Evolutionary conservation across 192 early-diverging fungal genomes (phyloP), one percentile per base, ranked within the genome.

Genomic region (Rhizophagus clarus): DNA sequence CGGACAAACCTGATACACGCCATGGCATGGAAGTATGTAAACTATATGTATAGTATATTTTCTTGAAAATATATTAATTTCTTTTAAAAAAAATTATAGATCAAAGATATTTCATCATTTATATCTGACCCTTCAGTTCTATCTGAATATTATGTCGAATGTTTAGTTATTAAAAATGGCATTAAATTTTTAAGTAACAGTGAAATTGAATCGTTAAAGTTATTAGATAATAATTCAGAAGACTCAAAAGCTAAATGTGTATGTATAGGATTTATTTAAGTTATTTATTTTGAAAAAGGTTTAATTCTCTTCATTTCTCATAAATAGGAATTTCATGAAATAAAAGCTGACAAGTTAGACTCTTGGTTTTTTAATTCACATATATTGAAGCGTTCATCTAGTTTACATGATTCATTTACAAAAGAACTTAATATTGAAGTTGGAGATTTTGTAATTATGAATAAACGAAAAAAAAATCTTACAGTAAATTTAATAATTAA

Each of bases 1-100:
- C 94, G 0, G 96, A 98, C 79, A 98, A 98, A 80, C 96, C 96
- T 0, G 95, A 98, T 82, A 91, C 91, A 2, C 85, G 96, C 32
- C 96, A 92, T 84, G 94, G 87, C 17, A 84, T 98, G 75, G 90
- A 94, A 88, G 89, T 94, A 83, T 70, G 75, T 26, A 22, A 6
- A 14, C 6, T 42, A 9, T 66, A 12, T 0, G 26, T 11, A 1
- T 2, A 64, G 9, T 73, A 61, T 9, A 29, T 17, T 11, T 20
- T n/a, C 24, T 32, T 81, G 14, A 66, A 11, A 0, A 22, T 28
- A 20, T 56, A 61, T 71, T 28, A 62, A 62, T 28, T 34, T 61
- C 63, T 12, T 45, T 45, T 72, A 40, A 51, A 68, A 68, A 66
- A 28, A 51, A 22, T 29, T 63, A 40, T n/a, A 84, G 73, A 86